These are phyloP conservation scores for Psilocybe tampanensis DNA, from an alignment of 768 basidiomycete species.

Conservation along the genomic window DNA sequence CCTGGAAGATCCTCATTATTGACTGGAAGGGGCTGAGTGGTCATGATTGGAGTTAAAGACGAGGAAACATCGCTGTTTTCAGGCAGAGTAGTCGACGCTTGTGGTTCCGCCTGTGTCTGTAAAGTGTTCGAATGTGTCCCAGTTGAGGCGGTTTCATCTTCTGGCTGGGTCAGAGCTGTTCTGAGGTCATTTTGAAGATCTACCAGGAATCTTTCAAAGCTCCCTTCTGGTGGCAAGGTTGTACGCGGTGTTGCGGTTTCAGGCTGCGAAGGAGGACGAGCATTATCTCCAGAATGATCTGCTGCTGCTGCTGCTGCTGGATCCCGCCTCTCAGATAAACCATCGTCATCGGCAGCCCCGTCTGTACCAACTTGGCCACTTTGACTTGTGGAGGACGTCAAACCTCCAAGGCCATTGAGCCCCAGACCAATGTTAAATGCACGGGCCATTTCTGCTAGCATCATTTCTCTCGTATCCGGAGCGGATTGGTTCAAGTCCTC, in stretches of 20 bases:
- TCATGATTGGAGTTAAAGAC: background rate
- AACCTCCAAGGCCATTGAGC: slow-evolving; percentile 31
- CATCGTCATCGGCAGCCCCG: background rate
- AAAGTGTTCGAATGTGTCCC: background rate
- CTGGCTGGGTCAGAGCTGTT: slow-evolving; percentile 52
- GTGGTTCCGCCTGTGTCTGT: background rate
- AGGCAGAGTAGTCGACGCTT: background rate
- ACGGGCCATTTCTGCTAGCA: slow-evolving; percentile 81
- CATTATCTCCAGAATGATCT: slow-evolving; percentile 3
- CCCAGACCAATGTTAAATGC: slow-evolving; percentile 77
- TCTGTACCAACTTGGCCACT: slow-evolving; percentile 12
- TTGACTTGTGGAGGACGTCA: slow-evolving; percentile 9
- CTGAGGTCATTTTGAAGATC: slow-evolving; percentile 79
- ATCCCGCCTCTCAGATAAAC: background rate
- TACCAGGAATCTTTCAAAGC: slow-evolving; percentile 80
- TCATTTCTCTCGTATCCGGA: slow-evolving; percentile 63
- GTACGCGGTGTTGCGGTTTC: slow-evolving; percentile 2
- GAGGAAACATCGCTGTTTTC: background rate
- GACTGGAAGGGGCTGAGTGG: background rate
- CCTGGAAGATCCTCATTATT: background rate
- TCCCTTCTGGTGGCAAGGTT: slow-evolving; percentile 52
- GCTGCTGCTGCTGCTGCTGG: slow-evolving; percentile 1
- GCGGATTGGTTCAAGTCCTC: slow-evolving; percentile 11
- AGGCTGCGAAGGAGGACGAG: background rate
- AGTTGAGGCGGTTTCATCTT: slow-evolving; percentile 14